phyloP scores from a whole-genome alignment of 768 basidiomycete species.

The Lactarius pseudohatsudake region DNA sequence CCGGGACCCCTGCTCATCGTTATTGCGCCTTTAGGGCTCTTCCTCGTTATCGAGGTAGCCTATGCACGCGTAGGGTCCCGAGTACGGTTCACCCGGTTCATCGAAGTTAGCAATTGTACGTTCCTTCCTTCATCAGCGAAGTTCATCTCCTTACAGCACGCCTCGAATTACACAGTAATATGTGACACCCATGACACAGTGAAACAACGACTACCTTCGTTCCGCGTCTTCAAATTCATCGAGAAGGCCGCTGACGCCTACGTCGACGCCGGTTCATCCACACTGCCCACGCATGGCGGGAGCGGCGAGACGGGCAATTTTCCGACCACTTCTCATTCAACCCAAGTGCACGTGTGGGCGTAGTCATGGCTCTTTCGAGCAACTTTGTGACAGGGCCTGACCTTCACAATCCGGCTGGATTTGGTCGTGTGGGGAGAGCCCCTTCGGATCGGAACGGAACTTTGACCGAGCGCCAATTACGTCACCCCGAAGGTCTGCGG shows the following conservation, averaged over 20 bases:
- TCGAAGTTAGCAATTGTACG: not conserved
- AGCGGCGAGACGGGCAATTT: not conserved
- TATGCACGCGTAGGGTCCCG: not conserved
- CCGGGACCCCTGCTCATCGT: not conserved
- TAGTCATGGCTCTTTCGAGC: too few species aligned
- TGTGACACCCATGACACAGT: not conserved
- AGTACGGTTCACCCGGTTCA: not conserved
- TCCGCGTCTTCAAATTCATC: not conserved
- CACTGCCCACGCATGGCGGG: not conserved
- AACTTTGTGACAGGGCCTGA: too few species aligned
- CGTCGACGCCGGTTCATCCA: not conserved
- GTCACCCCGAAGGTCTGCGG: not conserved
- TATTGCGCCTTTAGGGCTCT: not conserved
- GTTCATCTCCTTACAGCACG: not conserved
- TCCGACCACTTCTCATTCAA: not conserved
- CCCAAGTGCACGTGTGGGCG: not conserved
- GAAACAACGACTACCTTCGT: not conserved
- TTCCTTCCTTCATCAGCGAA: not conserved
- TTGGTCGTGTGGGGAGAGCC: too few species aligned
- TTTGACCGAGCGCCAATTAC: not conserved
- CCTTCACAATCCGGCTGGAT: too few species aligned
- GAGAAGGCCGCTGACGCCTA: not conserved
- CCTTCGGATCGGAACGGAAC: too few species aligned
- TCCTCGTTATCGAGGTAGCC: not conserved
- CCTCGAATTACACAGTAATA: not conserved